Evolutionary conservation across 805 yeast genomes (phyloP).

Genomic region (Spathaspora arborariae): DNA sequence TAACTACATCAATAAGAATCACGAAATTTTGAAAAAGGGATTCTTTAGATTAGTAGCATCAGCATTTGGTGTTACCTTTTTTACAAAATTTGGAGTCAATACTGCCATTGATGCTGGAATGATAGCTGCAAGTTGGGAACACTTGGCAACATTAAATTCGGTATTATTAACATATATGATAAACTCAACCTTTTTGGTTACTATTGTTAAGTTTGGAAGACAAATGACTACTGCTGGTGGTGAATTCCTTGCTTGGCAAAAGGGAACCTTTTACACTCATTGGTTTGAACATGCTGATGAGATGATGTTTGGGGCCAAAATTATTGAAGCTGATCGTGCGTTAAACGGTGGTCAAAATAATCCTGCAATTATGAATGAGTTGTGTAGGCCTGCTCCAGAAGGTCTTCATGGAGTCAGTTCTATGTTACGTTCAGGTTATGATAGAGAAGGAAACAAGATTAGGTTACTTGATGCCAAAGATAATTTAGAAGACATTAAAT

Average conservation of each 20-base stretch:
- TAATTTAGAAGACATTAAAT: constrained; percentile 60
- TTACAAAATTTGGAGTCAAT: constrained; percentile 41
- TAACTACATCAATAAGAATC: constrained; percentile 40
- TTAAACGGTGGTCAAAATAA: constrained; percentile 41
- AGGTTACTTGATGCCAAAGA: constrained; percentile 40
- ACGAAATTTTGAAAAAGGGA: constrained; percentile 27
- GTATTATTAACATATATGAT: constrained; percentile 37
- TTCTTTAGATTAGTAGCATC: constrained; percentile 27
- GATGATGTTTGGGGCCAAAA: constrained; percentile 59
- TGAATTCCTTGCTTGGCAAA: constrained; percentile 55
- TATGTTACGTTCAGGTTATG: constrained; percentile 28
- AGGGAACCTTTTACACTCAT: constrained; percentile 59
- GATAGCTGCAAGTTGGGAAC: constrained; percentile 35
- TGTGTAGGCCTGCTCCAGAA: constrained; percentile 31
- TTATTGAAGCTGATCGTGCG: constrained; percentile 62
- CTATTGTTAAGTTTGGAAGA: constrained; percentile 40
- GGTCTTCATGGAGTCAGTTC: constrained; percentile 18
- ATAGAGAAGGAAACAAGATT: constrained; percentile 35
- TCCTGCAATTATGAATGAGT: constrained; percentile 31
- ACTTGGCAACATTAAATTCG: constrained; percentile 44
- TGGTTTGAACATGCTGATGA: constrained; percentile 69
- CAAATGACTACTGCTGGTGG: constrained; percentile 42
- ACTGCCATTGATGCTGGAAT: constrained; percentile 35
- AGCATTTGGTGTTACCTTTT: constrained; percentile 30
- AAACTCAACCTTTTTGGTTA: constrained; percentile 38